Evolutionary conservation across 1,139 yeast species (phyloP), one percentile per base, ranked within the genome.

Genomic region (Saccharomyces hybrid): DNA sequence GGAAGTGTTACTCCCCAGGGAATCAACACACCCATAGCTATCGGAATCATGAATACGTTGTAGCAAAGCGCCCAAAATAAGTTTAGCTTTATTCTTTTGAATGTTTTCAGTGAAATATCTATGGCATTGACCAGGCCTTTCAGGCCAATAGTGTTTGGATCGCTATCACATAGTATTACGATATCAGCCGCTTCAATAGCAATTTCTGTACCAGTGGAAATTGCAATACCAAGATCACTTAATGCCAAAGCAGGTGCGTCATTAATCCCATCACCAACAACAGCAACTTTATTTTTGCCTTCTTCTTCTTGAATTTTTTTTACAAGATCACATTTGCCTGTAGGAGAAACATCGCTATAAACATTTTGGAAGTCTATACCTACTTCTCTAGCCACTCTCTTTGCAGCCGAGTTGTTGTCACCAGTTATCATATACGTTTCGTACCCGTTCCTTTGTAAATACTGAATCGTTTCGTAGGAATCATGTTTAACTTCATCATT

Each of bases 141-240:
- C 50, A 90, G 72, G 44, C 83, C 82, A 48, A 74, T 70, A 34
- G 57, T 62, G n/a, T 16, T 52, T 23, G 53, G 47, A 14, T 57
- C 54, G 2, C 60, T 58, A 25, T 72, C 72, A 48, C 74, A 67
- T 59, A 78, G 58, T n/a, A 95, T 75, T 13, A 93, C 97, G 46
- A 91, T 80, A 68, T 90, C 97, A 0, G 99, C 97, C 27, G 96
- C 89, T 61, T 91, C 97, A 62, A 93, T 87, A 2, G 99, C 99
- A 59, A 93, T 88, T 65, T 93, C 98, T 0, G 98, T 88, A 2
- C 98, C 97, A 0, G 95, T 81, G 26, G 95, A 85, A 57, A 93
- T 82, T 7, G 98, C 95, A 66, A 95, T 83, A 23, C 99, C 99
- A 19, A 93, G 74, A 61, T 90, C 88, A 0, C 97, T 88, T 57